Evolutionary conservation across 495 filamentous ascomycete genomes (phyloP), one percentile per base, ranked within the genome.

Genomic region (Massariosphaeria phaeospora): DNA sequence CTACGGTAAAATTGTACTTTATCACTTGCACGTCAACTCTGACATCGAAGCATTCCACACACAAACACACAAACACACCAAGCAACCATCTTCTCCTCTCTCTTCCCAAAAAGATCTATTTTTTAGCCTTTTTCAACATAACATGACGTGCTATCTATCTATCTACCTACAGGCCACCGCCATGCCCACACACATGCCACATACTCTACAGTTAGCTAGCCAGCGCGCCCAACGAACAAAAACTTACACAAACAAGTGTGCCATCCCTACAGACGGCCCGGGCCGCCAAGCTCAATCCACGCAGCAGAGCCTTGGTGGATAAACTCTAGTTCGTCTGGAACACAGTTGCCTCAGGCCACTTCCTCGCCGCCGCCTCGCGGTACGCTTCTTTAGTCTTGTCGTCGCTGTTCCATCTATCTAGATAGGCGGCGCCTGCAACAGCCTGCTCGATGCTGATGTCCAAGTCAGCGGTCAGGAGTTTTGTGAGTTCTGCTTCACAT

Each of bases 291-390:
- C n/a, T 15, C n/a, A 12, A 17, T 17, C n/a, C 20, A 6, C n/a
- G 5, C n/a, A 15, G n/a, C 6, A 12, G n/a, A 15, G 35, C 35
- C n/a, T 17, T 15, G n/a, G 5, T 6, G 35, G 35, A 5, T 5
- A 39, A 39, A 5, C 7, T 24, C 7, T 27, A 45, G 25, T 45
- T 49, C 24, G 42, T 40, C 35, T 49, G 53, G 20, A 90, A 89
- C 5, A 76, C 67, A 1, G 76, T 79, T 15, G 85, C 83, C 64
- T 88, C 78, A 0, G 84, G 83, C 83, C 88, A 94, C 73, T 80
- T 82, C 59, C 74, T 68, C 46, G 72, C 72, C n/a, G 86, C 86
- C 43, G 80, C 80, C 45, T 80, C 68, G 33, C 77, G 70, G 64
- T 88, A 91, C 20, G 71, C 70, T 3, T 79, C 64, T 55, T 71